A percentile compares a stretch with the other conserved stretches of the same genome.
These are phyloP conservation scores for Alternaria hordeiaustralica DNA, from an alignment of 2,329 filamentous ascomycete genomes.

Conservation along the genomic window DNA sequence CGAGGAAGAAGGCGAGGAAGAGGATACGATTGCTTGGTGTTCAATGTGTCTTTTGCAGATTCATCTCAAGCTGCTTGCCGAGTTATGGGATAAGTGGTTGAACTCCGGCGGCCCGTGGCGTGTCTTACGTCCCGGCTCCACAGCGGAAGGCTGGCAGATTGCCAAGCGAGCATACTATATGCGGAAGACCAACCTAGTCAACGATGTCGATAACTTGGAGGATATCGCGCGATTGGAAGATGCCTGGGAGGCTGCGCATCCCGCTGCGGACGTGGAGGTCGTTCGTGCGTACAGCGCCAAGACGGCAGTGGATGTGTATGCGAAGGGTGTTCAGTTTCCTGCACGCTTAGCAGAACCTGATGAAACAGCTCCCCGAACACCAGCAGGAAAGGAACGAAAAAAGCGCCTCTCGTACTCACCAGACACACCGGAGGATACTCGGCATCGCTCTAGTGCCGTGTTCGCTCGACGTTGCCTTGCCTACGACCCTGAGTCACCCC, in stretches of 20 bases:
- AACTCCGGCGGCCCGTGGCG: slow-evolving; percentile 19
- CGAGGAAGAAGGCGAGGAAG: not conserved
- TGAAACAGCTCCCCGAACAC: not conserved
- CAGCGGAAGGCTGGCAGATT: not conserved
- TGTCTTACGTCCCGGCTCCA: not conserved
- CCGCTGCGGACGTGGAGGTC: not conserved
- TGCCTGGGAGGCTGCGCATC: slow-evolving; percentile 4
- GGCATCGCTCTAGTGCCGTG: not conserved
- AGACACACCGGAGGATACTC: slow-evolving; percentile 14
- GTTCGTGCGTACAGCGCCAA: not conserved
- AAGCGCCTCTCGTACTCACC: slow-evolving; percentile 3
- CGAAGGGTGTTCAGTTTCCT: slow-evolving; percentile 1
- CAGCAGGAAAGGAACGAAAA: not conserved
- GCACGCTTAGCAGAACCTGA: not conserved
- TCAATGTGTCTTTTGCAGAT: slow-evolving; percentile 11
- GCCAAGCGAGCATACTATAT: slow-evolving; percentile 6
- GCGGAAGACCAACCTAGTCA: slow-evolving; percentile 11
- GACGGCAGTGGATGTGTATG: not conserved
- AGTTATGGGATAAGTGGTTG: slow-evolving; percentile 7
- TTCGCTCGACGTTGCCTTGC: not conserved
- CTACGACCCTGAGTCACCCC: slow-evolving; percentile 15
- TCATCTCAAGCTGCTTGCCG: slow-evolving; percentile 10
- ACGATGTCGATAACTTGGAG: slow-evolving; percentile 1
- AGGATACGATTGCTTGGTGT: slow-evolving; percentile 2
- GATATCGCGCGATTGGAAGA: not conserved